Evolutionary conservation across 495 filamentous ascomycete genomes (phyloP).

Genomic region (Podospora pseudocomata): DNA sequence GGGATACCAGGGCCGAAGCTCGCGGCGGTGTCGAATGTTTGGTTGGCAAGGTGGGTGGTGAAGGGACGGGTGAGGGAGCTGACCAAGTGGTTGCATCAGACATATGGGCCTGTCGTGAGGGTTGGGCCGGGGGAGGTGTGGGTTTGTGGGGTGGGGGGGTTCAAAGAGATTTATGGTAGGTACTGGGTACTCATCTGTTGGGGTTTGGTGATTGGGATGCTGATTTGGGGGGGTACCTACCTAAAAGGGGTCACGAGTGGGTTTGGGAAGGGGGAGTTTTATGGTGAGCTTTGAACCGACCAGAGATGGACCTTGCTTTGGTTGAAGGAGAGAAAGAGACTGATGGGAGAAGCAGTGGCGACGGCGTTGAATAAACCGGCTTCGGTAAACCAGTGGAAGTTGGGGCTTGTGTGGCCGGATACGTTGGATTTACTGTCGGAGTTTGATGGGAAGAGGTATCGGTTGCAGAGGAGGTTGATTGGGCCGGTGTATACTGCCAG

Average conservation of each 20-base stretch:
- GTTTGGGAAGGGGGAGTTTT: constrained; percentile 39
- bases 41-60: constrained; percentile 34
- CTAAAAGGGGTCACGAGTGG: constrained; percentile 23
- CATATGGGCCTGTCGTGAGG: constrained; percentile 54
- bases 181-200: neutral
- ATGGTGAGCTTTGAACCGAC: constrained; percentile 26
- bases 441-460: constrained; percentile 36
- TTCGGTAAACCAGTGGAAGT: constrained; percentile 15
- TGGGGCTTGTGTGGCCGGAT: constrained; percentile 27
- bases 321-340: neutral
- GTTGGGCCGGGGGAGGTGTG: constrained; percentile 56
- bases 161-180: constrained; percentile 43
- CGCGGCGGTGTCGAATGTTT: constrained; percentile 39
- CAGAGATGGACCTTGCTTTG: neutral
- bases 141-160: constrained; percentile 42
- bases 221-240: constrained; percentile 8
- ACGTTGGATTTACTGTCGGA: constrained; percentile 40
- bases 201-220: neutral
- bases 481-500: constrained; percentile 34
- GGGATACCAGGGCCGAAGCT: constrained; percentile 35
- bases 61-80: constrained; percentile 32
- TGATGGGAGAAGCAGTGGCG: constrained; percentile 25
- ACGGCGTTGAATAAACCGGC: constrained; percentile 28
- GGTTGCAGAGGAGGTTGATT: constrained; percentile 39
- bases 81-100: constrained; percentile 41